These are phyloP conservation scores for Trichodelitschia bisporula DNA, from an alignment of 495 filamentous ascomycete genomes.

Conservation along the genomic window DNA sequence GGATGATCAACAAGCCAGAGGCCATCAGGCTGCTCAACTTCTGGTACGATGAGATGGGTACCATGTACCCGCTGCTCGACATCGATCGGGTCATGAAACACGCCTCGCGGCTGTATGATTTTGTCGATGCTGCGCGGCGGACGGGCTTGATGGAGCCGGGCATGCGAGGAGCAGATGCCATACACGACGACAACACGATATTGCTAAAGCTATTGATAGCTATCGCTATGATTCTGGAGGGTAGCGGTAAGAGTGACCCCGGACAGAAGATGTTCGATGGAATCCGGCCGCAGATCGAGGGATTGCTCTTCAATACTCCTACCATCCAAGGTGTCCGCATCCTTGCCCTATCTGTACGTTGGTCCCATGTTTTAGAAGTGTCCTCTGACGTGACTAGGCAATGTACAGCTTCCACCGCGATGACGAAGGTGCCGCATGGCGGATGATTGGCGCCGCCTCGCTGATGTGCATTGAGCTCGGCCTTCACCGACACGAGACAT, in stretches of 20 bases:
- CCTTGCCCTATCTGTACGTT: slow-evolving; percentile 39
- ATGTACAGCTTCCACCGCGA: slow-evolving; percentile 69
- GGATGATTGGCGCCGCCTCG: slow-evolving; percentile 48
- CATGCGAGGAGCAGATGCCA: slow-evolving; percentile 30
- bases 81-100: slow-evolving; percentile 41
- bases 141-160: slow-evolving; percentile 30
- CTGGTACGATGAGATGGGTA: slow-evolving; percentile 62
- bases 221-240: slow-evolving; percentile 45
- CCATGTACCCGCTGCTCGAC: slow-evolving; percentile 66
- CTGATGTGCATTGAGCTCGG: slow-evolving; percentile 62
- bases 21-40: slow-evolving; percentile 43
- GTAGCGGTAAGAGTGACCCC: slow-evolving; percentile 47
- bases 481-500: slow-evolving; percentile 47
- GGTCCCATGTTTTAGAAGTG: background rate
- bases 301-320: slow-evolving; percentile 37
- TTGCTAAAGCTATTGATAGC: slow-evolving; percentile 62
- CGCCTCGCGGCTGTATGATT: slow-evolving; percentile 37
- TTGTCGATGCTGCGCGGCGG: slow-evolving; percentile 39
- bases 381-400: slow-evolving; percentile 21
- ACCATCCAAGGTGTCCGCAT: slow-evolving; percentile 49
- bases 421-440: slow-evolving; percentile 59
- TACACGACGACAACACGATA: slow-evolving; percentile 42
- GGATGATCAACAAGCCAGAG: slow-evolving; percentile 45
- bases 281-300: slow-evolving; percentile 42
- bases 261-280: slow-evolving; percentile 44